phyloP scores from a whole-genome alignment of 768 basidiomycete genomes.

The Naematelia encephala region DNA sequence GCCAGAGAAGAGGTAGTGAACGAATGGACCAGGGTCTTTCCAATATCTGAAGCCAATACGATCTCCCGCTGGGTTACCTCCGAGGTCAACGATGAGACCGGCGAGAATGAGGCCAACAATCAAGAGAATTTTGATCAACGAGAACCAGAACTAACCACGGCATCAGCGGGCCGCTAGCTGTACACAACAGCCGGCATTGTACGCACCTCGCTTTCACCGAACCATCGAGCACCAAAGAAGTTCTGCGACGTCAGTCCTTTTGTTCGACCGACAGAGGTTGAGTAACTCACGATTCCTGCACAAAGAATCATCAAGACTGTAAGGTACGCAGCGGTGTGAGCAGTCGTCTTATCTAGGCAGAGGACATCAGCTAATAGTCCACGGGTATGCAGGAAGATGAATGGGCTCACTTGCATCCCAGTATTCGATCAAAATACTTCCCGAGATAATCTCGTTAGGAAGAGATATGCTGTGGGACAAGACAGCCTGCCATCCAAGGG shows the following conservation, averaged over 20 bases:
- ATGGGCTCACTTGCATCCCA: conserved; percentile 23
- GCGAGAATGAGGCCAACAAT: conserved; percentile 18
- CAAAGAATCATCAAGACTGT: conserved; percentile 14
- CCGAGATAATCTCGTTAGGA: conserved; percentile 29
- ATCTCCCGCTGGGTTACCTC: conserved; percentile 6
- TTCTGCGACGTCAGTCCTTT: no score
- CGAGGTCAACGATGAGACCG: conserved; percentile 19
- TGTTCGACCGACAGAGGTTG: no score
- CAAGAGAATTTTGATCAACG: conserved; percentile 30
- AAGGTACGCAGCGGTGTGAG: conserved; percentile 27
- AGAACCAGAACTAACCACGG: conserved; percentile 33
- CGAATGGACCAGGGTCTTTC: conserved; percentile 72
- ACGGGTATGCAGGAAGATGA: no score
- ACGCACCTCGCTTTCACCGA: conserved; percentile 30
- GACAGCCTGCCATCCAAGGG: conserved; percentile 8
- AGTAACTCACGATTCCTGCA: conserved; percentile 29
- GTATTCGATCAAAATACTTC: conserved; percentile 23
- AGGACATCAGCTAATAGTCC: conserved; percentile 6
- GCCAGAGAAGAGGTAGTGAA: conserved; percentile 58
- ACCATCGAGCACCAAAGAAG: conserved; percentile 32
- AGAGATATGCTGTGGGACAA: conserved; percentile 29
- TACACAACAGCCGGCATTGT: no score
- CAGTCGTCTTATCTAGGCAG: no score
- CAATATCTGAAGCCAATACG: conserved; percentile 24
- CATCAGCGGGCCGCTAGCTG: no score